These are phyloP conservation scores for Collybia sp. DNA, from an alignment of 768 basidiomycete genomes.

Conservation along the genomic window DNA sequence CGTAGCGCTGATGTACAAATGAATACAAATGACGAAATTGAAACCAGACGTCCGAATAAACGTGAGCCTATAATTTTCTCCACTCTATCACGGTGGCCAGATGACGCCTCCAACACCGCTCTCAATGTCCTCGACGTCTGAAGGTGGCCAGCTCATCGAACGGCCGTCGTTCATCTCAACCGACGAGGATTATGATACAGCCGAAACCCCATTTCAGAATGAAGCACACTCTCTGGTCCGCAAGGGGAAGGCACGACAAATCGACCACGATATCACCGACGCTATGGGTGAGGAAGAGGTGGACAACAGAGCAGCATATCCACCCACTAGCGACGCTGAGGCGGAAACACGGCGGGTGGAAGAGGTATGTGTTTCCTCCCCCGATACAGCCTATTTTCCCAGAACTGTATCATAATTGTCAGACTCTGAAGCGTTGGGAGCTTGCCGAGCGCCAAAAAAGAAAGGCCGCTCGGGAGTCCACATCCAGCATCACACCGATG, in stretches of 20 bases:
- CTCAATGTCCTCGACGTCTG: too few relatives aligned
- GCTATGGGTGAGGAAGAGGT: slow-evolving; percentile 22
- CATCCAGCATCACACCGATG: slow-evolving; percentile 16
- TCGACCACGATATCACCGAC: slow-evolving; percentile 17
- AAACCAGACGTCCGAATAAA: too few relatives aligned
- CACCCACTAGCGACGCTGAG: slow-evolving; percentile 62
- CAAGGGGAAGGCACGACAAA: slow-evolving; percentile 6
- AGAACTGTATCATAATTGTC: slow-evolving; percentile 9
- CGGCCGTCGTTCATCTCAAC: too few relatives aligned
- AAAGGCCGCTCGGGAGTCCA: slow-evolving; percentile 64
- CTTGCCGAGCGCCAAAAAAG: slow-evolving; percentile 70
- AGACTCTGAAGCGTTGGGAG: slow-evolving; percentile 82
- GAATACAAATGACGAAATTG: too few relatives aligned
- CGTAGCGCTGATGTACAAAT: too few relatives aligned
- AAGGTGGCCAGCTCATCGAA: too few relatives aligned
- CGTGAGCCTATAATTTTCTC: too few relatives aligned
- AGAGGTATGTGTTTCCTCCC: slow-evolving; percentile 45
- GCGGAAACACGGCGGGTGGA: slow-evolving; percentile 65
- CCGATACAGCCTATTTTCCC: slow-evolving; percentile 5
- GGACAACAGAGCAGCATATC: slow-evolving; percentile 38
- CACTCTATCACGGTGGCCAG: too few relatives aligned
- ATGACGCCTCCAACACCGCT: too few relatives aligned
- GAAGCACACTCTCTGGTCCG: too few relatives aligned
- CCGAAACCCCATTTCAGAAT: too few relatives aligned
- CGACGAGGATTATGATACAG: too few relatives aligned